Evolutionary conservation across 2,329 filamentous ascomycete genomes (phyloP).

Genomic region (Cadophora gregata): DNA sequence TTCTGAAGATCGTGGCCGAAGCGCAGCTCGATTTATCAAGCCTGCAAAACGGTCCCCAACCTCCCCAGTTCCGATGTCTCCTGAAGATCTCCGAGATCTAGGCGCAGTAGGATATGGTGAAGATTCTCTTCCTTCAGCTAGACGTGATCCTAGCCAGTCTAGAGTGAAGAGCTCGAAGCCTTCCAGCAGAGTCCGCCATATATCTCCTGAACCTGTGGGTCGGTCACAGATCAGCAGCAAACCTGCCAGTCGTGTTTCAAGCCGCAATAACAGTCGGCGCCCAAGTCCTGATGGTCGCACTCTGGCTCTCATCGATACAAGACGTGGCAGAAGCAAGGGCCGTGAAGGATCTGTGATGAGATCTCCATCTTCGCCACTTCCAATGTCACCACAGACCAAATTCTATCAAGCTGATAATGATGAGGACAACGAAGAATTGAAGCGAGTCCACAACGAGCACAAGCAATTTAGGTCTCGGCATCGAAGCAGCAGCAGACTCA

Average conservation of each 20-base stretch:
- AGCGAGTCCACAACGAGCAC: slow-evolving; percentile 57
- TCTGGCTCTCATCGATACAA: slow-evolving; percentile 48
- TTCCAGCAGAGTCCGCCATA: slow-evolving; percentile 42
- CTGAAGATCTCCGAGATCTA: slow-evolving; percentile 76
- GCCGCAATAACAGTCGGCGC: slow-evolving; percentile 49
- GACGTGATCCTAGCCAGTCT: slow-evolving; percentile 36
- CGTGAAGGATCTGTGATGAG: slow-evolving; percentile 63
- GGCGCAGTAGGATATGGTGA: slow-evolving; percentile 47
- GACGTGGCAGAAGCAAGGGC: slow-evolving; percentile 66
- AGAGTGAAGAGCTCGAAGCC: slow-evolving; percentile 46
- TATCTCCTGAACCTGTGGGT: slow-evolving; percentile 38
- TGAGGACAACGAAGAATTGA: slow-evolving; percentile 66
- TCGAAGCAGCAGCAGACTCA: slow-evolving; percentile 55
- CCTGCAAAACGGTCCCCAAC: slow-evolving; percentile 86
- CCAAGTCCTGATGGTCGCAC: slow-evolving; percentile 45
- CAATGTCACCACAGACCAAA: slow-evolving; percentile 68
- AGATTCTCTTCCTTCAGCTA: slow-evolving; percentile 42
- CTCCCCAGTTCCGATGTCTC: slow-evolving; percentile 93
- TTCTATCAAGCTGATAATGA: slow-evolving; percentile 59
- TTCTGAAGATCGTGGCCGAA: slow-evolving; percentile 75
- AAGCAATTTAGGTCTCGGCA: slow-evolving; percentile 63
- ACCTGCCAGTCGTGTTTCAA: slow-evolving; percentile 44
- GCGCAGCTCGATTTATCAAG: slow-evolving; percentile 69
- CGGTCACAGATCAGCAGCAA: slow-evolving; percentile 33
- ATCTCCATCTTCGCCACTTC: slow-evolving; percentile 82